Base-by-base conservation (phyloP, 177 flowering plant genomes). In the Vitis hybrid region DNA sequence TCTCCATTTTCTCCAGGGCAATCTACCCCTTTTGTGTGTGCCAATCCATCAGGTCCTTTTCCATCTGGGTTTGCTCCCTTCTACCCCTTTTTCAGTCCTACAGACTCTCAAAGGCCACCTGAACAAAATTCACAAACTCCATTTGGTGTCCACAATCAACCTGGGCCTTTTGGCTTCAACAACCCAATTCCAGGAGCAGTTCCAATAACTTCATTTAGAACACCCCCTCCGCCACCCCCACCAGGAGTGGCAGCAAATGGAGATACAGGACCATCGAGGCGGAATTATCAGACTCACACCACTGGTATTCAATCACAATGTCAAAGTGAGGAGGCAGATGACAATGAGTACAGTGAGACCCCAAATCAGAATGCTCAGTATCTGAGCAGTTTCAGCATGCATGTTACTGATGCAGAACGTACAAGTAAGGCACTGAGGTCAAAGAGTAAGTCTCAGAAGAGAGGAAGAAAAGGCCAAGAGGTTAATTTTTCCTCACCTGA, bases 51-150 rank as follows among this genome's bases (percentile, higher is more conserved):
- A 60, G 92, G 93, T 14, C 89, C 94, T 18, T 82, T 79, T 45
- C 92, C 98, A 9, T 67, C 92, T 56, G 92, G 92, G 22, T 69
- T 76, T 56, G 29, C 87, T 12, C 90, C 95, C 10, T 82, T 85
- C 75, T 85, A 82, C 74, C 93, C 95, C 0, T 86, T 86, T 78
- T 61, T 51, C 66, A 71, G 33, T 33, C 75, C 83, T 10, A 68
- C 79, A 10, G 82, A 70, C 3, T 60, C 83, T 55, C 84, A 77
- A 56, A 70, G 68, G 18, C 70, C 74, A 16, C 56, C 75, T 53
- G 78, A 76, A 12, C 79, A 68, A 7, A 56, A 68, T 18, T 69
- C 72, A 16, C 78, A 71, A 11, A 72, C 56, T 11, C 72, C 72
- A 7, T 26, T 33, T 71, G 76, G 59, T 21, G 59, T 66, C 8